phyloP scores from a whole-genome alignment of 805 yeast species.

The Wickerhamiella qilinensis region DNA sequence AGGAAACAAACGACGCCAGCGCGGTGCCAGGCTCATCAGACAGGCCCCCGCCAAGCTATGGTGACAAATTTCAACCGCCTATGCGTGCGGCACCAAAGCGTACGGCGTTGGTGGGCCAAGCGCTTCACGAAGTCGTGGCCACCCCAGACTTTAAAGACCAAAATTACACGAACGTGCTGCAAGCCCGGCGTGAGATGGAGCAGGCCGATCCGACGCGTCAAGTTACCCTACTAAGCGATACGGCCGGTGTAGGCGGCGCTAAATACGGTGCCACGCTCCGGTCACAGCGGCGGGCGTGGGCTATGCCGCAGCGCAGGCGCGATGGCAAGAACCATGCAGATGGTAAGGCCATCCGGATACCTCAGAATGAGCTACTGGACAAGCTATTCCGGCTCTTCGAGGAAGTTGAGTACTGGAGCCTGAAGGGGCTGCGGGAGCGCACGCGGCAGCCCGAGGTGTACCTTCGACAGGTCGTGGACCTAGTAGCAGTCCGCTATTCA shows the following conservation, averaged over 20 bases:
- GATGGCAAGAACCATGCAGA: constrained; percentile 30
- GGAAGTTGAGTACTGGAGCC: constrained; percentile 91
- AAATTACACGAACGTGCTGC: constrained; percentile 49
- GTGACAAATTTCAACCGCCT: constrained; percentile 5
- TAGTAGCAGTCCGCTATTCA: constrained; percentile 75
- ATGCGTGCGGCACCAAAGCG: constrained; percentile 48
- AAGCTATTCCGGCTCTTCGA: constrained; percentile 77
- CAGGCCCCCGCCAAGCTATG: not conserved
- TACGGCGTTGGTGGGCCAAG: constrained; percentile 72
- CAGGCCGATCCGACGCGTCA: constrained; percentile 29
- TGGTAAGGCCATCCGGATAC: constrained; percentile 88
- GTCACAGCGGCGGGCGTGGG: constrained; percentile 18
- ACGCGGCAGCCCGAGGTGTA: constrained; percentile 88
- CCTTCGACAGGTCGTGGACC: constrained; percentile 76
- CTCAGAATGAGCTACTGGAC: constrained; percentile 80
- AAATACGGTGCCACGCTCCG: constrained; percentile 22
- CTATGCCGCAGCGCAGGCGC: constrained; percentile 16
- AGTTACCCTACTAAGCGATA: constrained; percentile 56
- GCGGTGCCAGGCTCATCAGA: not conserved
- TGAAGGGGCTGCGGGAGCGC: constrained; percentile 84
- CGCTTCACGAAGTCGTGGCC: constrained; percentile 82
- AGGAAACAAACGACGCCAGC: not conserved
- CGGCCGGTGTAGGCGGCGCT: constrained; percentile 51
- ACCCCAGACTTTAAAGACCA: constrained; percentile 62
- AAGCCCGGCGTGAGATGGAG: constrained; percentile 36